phyloP scores from a whole-genome alignment of 495 filamentous ascomycete genomes.

The Chaetomium fimeti region DNA sequence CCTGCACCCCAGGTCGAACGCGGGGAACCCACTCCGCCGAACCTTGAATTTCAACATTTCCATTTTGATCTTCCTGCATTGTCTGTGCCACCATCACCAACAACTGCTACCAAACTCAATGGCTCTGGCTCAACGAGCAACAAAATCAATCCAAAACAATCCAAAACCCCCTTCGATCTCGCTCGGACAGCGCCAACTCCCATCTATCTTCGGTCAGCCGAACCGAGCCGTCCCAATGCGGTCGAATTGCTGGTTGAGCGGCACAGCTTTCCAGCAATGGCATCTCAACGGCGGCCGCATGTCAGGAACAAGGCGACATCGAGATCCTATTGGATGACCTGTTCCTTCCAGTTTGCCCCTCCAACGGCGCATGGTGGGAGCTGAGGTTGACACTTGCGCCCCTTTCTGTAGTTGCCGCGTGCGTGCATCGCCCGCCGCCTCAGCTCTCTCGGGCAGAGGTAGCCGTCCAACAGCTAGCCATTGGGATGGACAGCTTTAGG shows the following conservation, averaged over 20 bases:
- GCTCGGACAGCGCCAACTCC: not conserved
- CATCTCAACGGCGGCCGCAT: not conserved
- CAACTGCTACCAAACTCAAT: not conserved
- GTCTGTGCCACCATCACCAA: conserved; percentile 10
- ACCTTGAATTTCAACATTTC: not conserved
- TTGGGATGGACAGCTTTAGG: not conserved
- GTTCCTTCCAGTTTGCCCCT: not conserved
- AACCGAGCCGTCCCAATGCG: not conserved
- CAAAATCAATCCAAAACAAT: not conserved
- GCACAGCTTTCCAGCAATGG: not conserved
- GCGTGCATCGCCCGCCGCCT: not conserved
- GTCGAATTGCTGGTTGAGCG: not conserved
- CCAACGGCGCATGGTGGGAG: not conserved
- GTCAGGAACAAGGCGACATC: not conserved
- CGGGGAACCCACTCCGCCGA: not conserved
- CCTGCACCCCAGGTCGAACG: too few relatives aligned
- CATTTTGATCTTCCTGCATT: conserved; percentile 15
- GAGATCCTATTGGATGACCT: not conserved
- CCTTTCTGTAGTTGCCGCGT: not conserved
- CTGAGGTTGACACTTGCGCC: conserved; percentile 1
- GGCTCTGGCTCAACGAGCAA: not conserved
- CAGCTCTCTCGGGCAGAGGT: not conserved
- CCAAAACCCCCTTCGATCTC: not conserved
- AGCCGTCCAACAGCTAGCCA: not conserved
- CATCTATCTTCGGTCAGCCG: not conserved